Evolutionary conservation across 2,329 filamentous ascomycete genomes (phyloP), one percentile per base, ranked within the genome.

Genomic region (Pyrenophora teres): DNA sequence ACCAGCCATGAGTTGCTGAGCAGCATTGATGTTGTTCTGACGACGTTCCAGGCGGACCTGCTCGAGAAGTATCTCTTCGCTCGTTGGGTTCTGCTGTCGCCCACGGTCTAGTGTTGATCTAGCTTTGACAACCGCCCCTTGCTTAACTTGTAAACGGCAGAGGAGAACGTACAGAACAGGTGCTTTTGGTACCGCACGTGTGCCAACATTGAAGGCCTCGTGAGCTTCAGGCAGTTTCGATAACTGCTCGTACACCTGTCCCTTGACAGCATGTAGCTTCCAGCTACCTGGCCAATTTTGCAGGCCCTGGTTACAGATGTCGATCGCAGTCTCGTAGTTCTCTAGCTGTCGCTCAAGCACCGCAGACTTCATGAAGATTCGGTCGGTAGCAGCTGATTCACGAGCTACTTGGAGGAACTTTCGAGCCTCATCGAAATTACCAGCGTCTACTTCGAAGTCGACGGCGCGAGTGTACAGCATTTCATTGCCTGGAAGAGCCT

Each of bases 251-350:
- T 99, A 99, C 57, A 97, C 94, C 71, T 99, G 94, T 0, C 95
- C 94, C 76, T 99, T 99, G 79, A 96, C 90, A 89, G 97, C 97
- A 88, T 93, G 97, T 19, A 99, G 81, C 76, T 97, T 97, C 45
- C 90, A 83, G 10, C 88, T 85, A 38, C 86, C 84, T 0, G 94
- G 93, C 77, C 96, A 99, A 8, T 90, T 82, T 60, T 92, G 87
- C 31, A 99, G 79, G 1, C 88, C 94, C 70, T 95, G 88, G 53
- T 92, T 90, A 37, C 90, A 90, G 9, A 99, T 85, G 65, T 95
- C 89, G 12, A 99, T 81, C 0, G 94, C 92, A 1, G 86, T 85
- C 40, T 96, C 90, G 21, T 81, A 80, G 63, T 94, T 88, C 49
- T 87, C 88, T 18, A 90, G 80, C 62, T 96, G 90, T 12, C 94